phyloP scores from a whole-genome alignment of 495 filamentous ascomycete species.

The Massariosphaeria phaeospora region DNA sequence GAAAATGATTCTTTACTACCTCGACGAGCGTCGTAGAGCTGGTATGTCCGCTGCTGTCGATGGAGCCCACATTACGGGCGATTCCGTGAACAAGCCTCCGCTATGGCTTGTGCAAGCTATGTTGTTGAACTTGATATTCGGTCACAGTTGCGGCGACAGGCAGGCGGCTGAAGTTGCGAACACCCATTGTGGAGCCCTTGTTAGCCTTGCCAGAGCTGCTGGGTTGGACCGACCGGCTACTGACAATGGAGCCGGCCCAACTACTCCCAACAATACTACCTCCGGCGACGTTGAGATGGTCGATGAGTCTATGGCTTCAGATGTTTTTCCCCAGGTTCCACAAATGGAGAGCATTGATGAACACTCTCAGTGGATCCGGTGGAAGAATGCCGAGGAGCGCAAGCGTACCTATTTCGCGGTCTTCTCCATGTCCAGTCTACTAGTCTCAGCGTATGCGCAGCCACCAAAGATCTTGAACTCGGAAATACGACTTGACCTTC shows the following conservation, averaged over 20 bases:
- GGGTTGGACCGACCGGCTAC: constrained; percentile 57
- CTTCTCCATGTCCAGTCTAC: constrained; percentile 82
- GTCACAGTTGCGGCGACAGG: constrained; percentile 92
- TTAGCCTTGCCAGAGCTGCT: constrained; percentile 84
- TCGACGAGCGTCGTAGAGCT: constrained; percentile 88
- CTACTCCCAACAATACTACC: constrained; percentile 2
- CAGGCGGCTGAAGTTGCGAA: constrained; percentile 83
- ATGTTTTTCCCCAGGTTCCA: constrained; percentile 23
- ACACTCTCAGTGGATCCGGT: constrained; percentile 78
- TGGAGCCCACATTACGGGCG: constrained; percentile 54
- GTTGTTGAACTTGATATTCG: constrained; percentile 94
- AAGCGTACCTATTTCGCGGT: constrained; percentile 92
- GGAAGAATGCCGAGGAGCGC: constrained; percentile 84
- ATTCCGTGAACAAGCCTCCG: constrained; percentile 74
- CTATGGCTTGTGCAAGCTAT: constrained; percentile 98
- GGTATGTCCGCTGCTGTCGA: constrained; percentile 77
- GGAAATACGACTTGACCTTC: constrained; percentile 84
- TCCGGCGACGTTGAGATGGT: constrained; percentile 35
- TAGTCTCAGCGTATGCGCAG: constrained; percentile 91
- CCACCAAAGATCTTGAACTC: constrained; percentile 88
- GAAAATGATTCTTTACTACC: constrained; percentile 88
- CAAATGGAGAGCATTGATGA: constrained; percentile 48
- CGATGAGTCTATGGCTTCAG: no score
- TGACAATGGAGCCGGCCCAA: constrained; percentile 10
- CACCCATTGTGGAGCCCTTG: constrained; percentile 84